Conservation (phyloP, 208 protist genomes). For the Trypanosomatidae sp. region DNA sequence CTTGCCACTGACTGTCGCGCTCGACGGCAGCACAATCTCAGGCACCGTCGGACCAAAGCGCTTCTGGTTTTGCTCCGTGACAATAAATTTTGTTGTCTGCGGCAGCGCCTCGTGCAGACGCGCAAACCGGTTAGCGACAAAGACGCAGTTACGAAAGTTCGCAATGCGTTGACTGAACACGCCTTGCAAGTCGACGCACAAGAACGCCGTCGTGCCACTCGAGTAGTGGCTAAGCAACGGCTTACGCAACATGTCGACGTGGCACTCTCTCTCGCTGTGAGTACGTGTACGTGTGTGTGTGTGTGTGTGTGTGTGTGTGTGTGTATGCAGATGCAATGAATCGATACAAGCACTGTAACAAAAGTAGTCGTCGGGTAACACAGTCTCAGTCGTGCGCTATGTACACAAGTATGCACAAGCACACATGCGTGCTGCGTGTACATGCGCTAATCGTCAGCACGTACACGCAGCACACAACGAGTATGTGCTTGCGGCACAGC, state of each 20-base stretch:
- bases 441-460: too few species aligned
- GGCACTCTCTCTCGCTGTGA: background rate
- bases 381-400: too few species aligned
- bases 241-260: background rate
- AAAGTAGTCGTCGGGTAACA: too few species aligned
- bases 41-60: constrained; percentile 41
- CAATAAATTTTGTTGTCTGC: constrained; percentile 52
- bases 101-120: constrained; percentile 26
- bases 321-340: background rate
- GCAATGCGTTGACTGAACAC: constrained; percentile 42
- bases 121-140: constrained; percentile 63
- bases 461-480: too few species aligned
- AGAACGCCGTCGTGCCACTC: constrained; percentile 45
- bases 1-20: constrained; percentile 25
- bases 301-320: background rate
- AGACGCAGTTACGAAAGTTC: constrained; percentile 58
- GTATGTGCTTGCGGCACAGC: too few species aligned
- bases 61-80: constrained; percentile 79
- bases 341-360: background rate
- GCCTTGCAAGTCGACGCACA: constrained; percentile 61
- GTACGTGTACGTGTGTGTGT: background rate
- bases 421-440: too few species aligned
- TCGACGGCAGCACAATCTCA: constrained; percentile 35
- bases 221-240: constrained; percentile 27
- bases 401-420: too few species aligned